Conservation (phyloP, 495 filamentous ascomycete genomes). For the Pyrenopolyporus hunteri region DNA sequence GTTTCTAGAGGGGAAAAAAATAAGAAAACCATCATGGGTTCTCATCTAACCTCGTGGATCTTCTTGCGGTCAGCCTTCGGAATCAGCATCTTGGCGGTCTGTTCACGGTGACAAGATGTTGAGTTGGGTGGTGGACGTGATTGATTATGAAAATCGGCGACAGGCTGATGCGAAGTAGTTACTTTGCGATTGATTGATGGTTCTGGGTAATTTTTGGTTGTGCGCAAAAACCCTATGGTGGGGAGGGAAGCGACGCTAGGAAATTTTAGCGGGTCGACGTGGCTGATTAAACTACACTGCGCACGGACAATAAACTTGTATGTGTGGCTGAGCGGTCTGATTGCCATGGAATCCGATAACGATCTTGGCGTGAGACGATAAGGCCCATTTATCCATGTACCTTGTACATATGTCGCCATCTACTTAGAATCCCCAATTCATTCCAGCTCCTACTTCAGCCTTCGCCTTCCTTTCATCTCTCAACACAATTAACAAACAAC, state of each 20-base stretch:
- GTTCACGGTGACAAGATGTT: constrained; percentile 54
- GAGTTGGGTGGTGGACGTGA: constrained; percentile 39
- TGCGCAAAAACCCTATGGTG: constrained; percentile 47
- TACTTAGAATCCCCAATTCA: too few species aligned
- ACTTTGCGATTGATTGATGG: constrained; percentile 43
- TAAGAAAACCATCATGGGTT: constrained; percentile 1
- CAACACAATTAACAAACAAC: neutral
- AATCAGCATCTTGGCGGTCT: constrained; percentile 83
- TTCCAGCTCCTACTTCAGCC: neutral
- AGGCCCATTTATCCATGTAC: neutral
- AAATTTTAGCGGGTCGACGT: constrained; percentile 32
- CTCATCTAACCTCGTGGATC: constrained; percentile 77
- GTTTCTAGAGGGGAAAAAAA: constrained; percentile 6
- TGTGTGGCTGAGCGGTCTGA: too few species aligned
- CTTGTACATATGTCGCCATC: too few species aligned
- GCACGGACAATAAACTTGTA: neutral
- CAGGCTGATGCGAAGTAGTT: constrained; percentile 37
- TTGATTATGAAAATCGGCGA: constrained; percentile 34
- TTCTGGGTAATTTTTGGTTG: constrained; percentile 42
- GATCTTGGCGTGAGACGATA: constrained; percentile 2
- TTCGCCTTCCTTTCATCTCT: neutral
- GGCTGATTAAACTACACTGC: constrained; percentile 35
- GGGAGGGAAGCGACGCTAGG: constrained; percentile 37
- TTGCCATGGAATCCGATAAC: too few species aligned
- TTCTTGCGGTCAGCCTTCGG: constrained; percentile 99